A percentile compares a stretch with the other conserved stretches of the same genome.
These are phyloP conservation scores for Eragrostis nindensis DNA, from an alignment of 176 grass and related monocot species.

Conservation along the genomic window DNA sequence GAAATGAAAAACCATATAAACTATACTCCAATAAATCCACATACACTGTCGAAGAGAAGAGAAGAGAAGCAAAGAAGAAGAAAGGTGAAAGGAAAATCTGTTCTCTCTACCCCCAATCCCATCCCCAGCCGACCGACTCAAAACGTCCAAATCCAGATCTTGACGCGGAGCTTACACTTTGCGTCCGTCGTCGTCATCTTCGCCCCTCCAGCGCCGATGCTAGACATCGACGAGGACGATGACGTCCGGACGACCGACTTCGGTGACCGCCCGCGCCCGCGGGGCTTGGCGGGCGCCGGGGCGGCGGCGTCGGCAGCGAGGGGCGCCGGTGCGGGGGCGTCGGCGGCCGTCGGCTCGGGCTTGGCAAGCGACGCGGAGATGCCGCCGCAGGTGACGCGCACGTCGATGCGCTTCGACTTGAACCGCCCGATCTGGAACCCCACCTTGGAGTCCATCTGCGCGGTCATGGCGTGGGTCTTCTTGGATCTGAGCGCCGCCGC, in stretches of 20 bases:
- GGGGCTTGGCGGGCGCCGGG: conserved; percentile 40
- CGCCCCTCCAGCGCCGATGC: not conserved
- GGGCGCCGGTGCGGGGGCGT: conserved; percentile 48
- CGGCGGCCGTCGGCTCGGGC: conserved; percentile 34
- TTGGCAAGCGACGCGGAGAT: conserved; percentile 56
- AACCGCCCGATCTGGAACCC: conserved; percentile 80
- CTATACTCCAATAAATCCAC: conserved; percentile 75
- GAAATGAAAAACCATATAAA: conserved; percentile 48
- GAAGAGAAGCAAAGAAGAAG: not conserved
- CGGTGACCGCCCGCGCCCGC: not conserved
- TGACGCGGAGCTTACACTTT: conserved; percentile 87
- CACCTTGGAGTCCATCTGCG: conserved; percentile 75
- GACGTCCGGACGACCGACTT: not conserved
- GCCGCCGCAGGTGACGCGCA: conserved; percentile 68
- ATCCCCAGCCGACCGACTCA: conserved; percentile 34
- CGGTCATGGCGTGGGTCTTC: conserved; percentile 54
- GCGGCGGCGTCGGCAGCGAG: conserved; percentile 38
- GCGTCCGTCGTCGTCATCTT: conserved; percentile 53
- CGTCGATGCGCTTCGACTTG: conserved; percentile 71
- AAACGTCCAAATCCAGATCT: conserved; percentile 96
- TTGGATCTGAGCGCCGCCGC: conserved; percentile 68
- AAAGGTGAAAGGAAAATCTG: conserved; percentile 31
- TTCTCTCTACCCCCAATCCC: conserved; percentile 30
- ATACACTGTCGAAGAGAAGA: conserved; percentile 49
- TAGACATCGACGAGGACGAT: not conserved